phyloP scores from a whole-genome alignment of 1,139 yeast species.

The Lodderomyces parapsilosis region DNA sequence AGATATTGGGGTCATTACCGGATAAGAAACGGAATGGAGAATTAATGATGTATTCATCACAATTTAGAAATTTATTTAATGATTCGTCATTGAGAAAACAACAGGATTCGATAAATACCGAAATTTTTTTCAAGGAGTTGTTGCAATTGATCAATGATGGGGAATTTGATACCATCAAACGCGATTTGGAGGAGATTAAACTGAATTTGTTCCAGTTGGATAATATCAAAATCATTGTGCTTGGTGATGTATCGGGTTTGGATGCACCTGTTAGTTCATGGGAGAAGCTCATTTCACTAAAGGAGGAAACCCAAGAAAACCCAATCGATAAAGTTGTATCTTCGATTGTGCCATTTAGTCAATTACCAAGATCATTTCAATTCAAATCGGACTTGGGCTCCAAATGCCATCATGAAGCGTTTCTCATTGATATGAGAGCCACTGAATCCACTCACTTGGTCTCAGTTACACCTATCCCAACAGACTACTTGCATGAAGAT shows the following conservation, averaged over 20 bases:
- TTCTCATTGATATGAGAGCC: constrained; percentile 73
- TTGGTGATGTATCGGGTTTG: constrained; percentile 62
- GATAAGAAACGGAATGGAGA: constrained; percentile 82
- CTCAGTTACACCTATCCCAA: constrained; percentile 61
- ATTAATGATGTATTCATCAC: constrained; percentile 64
- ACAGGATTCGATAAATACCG: constrained; percentile 64
- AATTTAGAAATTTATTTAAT: constrained; percentile 52
- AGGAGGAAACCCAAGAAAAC: background rate
- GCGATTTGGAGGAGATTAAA: constrained; percentile 59
- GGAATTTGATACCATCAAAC: constrained; percentile 42
- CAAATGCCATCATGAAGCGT: constrained; percentile 54
- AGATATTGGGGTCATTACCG: constrained; percentile 70
- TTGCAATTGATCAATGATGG: constrained; percentile 54
- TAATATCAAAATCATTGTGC: constrained; percentile 66
- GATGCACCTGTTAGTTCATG: constrained; percentile 62
- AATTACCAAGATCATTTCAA: constrained; percentile 53
- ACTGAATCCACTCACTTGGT: constrained; percentile 82
- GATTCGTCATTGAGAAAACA: constrained; percentile 65
- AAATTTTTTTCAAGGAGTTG: constrained; percentile 52
- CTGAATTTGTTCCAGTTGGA: constrained; percentile 53
- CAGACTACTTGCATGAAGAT: constrained; percentile 65
- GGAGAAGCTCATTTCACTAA: constrained; percentile 35
- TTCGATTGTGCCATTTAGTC: constrained; percentile 19
- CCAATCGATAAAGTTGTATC: background rate
- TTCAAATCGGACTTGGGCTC: constrained; percentile 59